phyloP scores from a whole-genome alignment of 768 basidiomycete genomes.

The Termitomyces sp. region DNA sequence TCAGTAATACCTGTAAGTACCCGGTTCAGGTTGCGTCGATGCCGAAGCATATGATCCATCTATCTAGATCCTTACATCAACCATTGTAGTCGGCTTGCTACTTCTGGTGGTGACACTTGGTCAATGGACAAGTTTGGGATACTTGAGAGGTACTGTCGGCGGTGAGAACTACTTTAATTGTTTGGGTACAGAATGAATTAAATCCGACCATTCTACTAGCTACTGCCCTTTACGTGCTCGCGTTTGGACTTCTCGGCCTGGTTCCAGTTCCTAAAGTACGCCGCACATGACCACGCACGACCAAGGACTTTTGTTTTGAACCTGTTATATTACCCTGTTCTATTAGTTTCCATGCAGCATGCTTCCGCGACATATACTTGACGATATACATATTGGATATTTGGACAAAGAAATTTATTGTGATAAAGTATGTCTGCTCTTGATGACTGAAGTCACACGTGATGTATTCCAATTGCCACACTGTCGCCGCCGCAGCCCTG shows the following conservation, averaged over 20 bases:
- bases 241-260: conserved; percentile 71
- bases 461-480: conserved; percentile 1
- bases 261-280: conserved; percentile 56
- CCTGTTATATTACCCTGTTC: conserved; percentile 5
- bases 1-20: conserved; percentile 55
- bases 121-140: conserved; percentile 64
- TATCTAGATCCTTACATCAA: conserved; percentile 49
- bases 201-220: conserved; percentile 31
- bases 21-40: background rate
- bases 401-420: background rate
- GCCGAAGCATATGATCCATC: background rate
- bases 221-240: conserved; percentile 61
- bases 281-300: conserved; percentile 16
- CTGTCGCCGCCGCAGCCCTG: background rate
- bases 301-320: background rate
- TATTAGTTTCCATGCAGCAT: background rate
- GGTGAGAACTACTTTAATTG: conserved; percentile 32
- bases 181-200: background rate
- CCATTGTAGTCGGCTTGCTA: conserved; percentile 69
- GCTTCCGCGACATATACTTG: background rate
- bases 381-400: conserved; percentile 1
- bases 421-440: too few relatives aligned
- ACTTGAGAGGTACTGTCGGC: conserved; percentile 55
- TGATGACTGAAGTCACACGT: too few relatives aligned
- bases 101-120: conserved; percentile 56